Conservation (phyloP, 768 basidiomycete genomes). For the Hemileccinum impolitum region DNA sequence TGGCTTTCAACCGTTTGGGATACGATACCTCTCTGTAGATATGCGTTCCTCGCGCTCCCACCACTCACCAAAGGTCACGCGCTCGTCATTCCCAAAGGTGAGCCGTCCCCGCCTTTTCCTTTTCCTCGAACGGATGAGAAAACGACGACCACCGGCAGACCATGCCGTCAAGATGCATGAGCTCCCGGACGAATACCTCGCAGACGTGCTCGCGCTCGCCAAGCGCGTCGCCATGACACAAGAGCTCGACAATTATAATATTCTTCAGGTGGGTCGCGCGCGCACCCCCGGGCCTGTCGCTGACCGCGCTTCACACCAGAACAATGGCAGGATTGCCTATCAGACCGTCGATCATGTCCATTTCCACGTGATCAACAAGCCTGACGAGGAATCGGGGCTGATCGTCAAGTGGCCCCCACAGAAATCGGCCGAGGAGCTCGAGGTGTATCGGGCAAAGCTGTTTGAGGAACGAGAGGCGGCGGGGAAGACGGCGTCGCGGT, state of each 20-base stretch:
- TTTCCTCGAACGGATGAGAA: too few relatives aligned
- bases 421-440: constrained; percentile 7
- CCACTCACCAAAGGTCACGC: constrained; percentile 86
- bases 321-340: constrained; percentile 63
- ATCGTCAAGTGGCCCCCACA: constrained; percentile 60
- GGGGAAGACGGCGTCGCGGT: neutral
- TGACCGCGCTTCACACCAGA: constrained; percentile 34
- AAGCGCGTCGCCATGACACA: constrained; percentile 81
- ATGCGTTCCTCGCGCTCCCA: constrained; percentile 87
- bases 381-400: constrained; percentile 65
- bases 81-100: constrained; percentile 90
- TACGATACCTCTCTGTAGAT: too few relatives aligned
- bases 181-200: constrained; percentile 78
- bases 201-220: constrained; percentile 71
- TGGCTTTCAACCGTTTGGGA: too few relatives aligned
- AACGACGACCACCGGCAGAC: constrained; percentile 41
- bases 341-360: constrained; percentile 83
- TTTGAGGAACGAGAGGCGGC: neutral
- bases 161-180: constrained; percentile 86
- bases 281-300: too few relatives aligned
- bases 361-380: constrained; percentile 93
- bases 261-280: constrained; percentile 61
- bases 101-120: neutral
- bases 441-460: constrained; percentile 4
- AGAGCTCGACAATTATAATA: constrained; percentile 75